Evolutionary conservation across 129 eudicot genomes (phyloP).

Genomic region (Dittrichia graveolens): DNA sequence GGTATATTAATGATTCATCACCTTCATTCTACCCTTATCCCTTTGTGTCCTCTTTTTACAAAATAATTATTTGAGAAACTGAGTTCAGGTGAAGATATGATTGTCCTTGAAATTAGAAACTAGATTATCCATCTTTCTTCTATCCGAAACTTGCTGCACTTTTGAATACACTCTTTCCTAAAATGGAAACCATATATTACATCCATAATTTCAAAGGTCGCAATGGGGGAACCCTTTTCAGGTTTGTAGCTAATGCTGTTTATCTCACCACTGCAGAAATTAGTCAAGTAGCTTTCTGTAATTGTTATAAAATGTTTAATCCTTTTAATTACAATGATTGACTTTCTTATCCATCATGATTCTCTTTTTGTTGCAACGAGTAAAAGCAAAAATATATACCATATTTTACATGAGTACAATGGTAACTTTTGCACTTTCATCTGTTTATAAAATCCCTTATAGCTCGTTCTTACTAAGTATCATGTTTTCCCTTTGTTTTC

Average conservation of each 20-base stretch:
- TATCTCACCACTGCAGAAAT: background rate
- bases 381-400: background rate
- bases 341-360: constrained; percentile 2
- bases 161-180: constrained; percentile 65
- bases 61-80: background rate
- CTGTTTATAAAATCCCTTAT: background rate
- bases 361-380: background rate
- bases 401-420: background rate
- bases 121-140: constrained; percentile 92
- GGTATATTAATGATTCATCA: background rate
- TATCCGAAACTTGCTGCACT: constrained; percentile 93
- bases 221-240: constrained; percentile 86
- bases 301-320: background rate
- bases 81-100: constrained; percentile 8
- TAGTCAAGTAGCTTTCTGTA: background rate
- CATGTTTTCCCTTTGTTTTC: background rate
- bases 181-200: constrained; percentile 94
- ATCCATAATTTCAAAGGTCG: constrained; percentile 95
- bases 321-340: background rate
- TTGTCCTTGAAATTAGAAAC: constrained; percentile 47
- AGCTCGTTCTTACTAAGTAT: too few species aligned
- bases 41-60: background rate
- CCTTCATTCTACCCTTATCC: background rate
- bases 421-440: constrained; percentile 12
- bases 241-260: constrained; percentile 46